A percentile compares a stretch with the other conserved stretches of the same genome.
Conservation (phyloP, 78 protist genomes). For the Anaeramoeba flamelloides region DNA sequence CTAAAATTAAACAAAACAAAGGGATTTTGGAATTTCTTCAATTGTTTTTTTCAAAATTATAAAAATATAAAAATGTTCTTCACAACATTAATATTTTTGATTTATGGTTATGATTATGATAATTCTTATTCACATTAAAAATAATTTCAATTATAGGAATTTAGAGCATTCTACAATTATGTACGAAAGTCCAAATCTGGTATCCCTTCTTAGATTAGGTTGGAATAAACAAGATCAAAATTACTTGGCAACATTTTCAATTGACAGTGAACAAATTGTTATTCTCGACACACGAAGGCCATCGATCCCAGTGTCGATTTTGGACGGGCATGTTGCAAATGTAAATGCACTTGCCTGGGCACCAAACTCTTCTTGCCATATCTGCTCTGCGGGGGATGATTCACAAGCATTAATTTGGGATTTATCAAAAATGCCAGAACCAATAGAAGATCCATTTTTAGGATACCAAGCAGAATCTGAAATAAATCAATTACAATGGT, state of each 20-base stretch:
- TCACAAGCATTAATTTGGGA: constrained; percentile 91
- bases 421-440: constrained; percentile 54
- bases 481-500: constrained; percentile 47
- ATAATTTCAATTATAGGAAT: not conserved
- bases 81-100: too few species aligned
- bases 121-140: too few species aligned
- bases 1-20: too few species aligned
- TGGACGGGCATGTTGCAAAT: constrained; percentile 31
- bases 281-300: constrained; percentile 67
- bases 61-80: too few species aligned
- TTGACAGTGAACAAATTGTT: constrained; percentile 50
- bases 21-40: too few species aligned
- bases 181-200: constrained; percentile 58
- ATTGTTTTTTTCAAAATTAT: too few species aligned
- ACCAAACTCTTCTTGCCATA: constrained; percentile 80
- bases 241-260: constrained; percentile 68
- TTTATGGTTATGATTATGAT: too few species aligned
- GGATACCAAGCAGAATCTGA: not conserved
- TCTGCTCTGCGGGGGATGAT: constrained; percentile 56
- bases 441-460: constrained; percentile 29
- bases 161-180: constrained; percentile 89
- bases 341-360: constrained; percentile 85
- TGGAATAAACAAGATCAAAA: constrained; percentile 88
- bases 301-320: constrained; percentile 60
- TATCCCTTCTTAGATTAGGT: constrained; percentile 66